Base-by-base conservation (phyloP, 495 filamentous ascomycete species). In the Aspergillus ellipticus region DNA sequence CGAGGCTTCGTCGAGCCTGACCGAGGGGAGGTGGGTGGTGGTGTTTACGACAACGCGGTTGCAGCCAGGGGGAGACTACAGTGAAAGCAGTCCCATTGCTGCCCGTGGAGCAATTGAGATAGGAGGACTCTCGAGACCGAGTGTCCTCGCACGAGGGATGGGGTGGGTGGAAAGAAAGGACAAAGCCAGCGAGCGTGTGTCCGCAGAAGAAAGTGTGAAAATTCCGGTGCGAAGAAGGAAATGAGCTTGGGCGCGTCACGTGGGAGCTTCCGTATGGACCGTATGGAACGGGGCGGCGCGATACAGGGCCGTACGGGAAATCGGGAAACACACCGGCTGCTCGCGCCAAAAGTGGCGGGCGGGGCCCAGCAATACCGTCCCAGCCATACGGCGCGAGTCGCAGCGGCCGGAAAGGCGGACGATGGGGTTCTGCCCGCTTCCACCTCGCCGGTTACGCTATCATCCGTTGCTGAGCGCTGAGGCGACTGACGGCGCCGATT, bases 351-450 rank as follows among this genome's bases (percentile, higher is more conserved):
- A 19, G 19, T n/a, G 28, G 31, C 9, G 1, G 42, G 28, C 20
- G 46, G 35, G 51, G 51, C 28, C 19, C 13, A n/a, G 55, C 48
- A 58, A 53, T 53, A 39, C 53, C 13, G 42, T 35, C 39, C 42
- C 31, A 41, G 39, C 29, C 35, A 41, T 49, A 54, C 15, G 28
- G 5, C 33, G 46, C 22, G 15, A 41, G 0, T 19, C 37, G 13
- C 48, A 17, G 51, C 16, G 10, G 9, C 49, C 16, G 47, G 35
- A 55, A 60, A 56, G 54, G 51, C 57, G 55, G 60, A 67, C 70
- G 63, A 75, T 71, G 62, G 47, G 72, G 59, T 75, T 75, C 72
- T 68, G 69, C 69, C 72, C 52, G 60, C 64, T 75, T 75, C 72
- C 54, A 33, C 45, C 51, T 41, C 19, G 17, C 39, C 41, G 37